Percentiles rank a stretch among this genome's conserved stretches.
phyloP scores from a whole-genome alignment of 2,329 filamentous ascomycete genomes.

The Colletotrichum salicis region DNA sequence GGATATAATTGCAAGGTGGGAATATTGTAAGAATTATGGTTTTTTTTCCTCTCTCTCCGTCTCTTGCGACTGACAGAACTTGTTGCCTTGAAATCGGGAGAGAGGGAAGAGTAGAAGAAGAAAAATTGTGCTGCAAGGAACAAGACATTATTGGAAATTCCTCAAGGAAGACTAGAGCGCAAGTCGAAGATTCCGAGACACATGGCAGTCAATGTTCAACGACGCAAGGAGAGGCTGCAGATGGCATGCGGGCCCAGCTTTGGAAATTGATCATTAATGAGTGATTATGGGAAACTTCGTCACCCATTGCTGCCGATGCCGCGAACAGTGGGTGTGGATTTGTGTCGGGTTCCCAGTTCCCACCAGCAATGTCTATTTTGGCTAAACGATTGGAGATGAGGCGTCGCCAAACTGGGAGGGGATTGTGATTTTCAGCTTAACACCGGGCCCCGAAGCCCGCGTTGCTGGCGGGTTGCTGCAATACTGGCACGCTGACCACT shows the following conservation, averaged over 20 bases:
- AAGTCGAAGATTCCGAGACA: neutral
- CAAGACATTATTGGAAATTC: neutral
- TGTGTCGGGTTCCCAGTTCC: neutral
- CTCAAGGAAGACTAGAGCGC: neutral
- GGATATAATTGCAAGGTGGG: neutral
- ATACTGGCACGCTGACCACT: neutral
- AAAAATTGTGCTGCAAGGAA: neutral
- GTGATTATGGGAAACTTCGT: conserved; percentile 3
- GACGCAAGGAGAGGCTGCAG: neutral
- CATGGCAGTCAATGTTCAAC: neutral
- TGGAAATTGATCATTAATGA: conserved; percentile 1
- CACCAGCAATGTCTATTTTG: conserved; percentile 9
- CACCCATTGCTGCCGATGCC: neutral
- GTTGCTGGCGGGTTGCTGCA: neutral
- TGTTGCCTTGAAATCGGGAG: neutral
- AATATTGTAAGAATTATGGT: neutral
- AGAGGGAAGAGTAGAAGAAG: neutral
- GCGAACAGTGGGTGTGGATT: neutral
- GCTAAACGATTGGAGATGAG: conserved; percentile 1
- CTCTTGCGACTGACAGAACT: neutral
- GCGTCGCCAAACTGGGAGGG: neutral
- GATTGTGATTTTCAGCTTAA: conserved; percentile 1
- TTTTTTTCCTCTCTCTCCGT: neutral
- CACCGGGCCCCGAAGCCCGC: neutral
- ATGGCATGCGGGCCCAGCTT: conserved; percentile 3